phyloP scores from a whole-genome alignment of 129 eudicot species.

The Scalesia atractyloides region DNA sequence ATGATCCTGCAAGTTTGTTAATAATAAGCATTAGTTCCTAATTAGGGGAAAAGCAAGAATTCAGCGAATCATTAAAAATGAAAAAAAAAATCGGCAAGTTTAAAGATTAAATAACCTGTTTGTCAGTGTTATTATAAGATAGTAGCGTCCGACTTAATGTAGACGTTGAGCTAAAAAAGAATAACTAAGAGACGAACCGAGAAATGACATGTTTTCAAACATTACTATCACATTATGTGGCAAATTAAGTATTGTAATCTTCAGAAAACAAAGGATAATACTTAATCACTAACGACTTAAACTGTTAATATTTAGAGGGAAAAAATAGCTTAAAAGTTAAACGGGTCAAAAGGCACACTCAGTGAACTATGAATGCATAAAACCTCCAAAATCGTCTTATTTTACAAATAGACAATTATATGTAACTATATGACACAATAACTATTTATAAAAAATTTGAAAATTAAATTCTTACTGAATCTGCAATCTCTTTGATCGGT shows the following conservation, averaged over 20 bases:
- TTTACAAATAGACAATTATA: not conserved
- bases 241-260: not conserved
- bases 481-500: not conserved
- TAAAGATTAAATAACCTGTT: not conserved
- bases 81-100: conserved; percentile 5
- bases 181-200: not conserved
- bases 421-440: not conserved
- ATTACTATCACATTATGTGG: not conserved
- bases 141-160: not conserved
- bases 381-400: not conserved
- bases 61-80: not conserved
- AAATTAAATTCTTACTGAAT: not conserved
- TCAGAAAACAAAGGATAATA: not conserved
- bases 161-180: not conserved
- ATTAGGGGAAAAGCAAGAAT: not conserved
- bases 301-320: not conserved
- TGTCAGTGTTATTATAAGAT: not conserved
- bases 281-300: not conserved
- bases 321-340: not conserved
- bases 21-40: not conserved
- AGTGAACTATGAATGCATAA: not conserved
- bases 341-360: not conserved
- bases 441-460: not conserved
- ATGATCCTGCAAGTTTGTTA: conserved; percentile 25
- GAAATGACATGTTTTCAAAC: conserved; percentile 5